Evolutionary conservation across 805 yeast genomes (phyloP), one percentile per base, ranked within the genome.

Genomic region (Monosporozyma aquatica): DNA sequence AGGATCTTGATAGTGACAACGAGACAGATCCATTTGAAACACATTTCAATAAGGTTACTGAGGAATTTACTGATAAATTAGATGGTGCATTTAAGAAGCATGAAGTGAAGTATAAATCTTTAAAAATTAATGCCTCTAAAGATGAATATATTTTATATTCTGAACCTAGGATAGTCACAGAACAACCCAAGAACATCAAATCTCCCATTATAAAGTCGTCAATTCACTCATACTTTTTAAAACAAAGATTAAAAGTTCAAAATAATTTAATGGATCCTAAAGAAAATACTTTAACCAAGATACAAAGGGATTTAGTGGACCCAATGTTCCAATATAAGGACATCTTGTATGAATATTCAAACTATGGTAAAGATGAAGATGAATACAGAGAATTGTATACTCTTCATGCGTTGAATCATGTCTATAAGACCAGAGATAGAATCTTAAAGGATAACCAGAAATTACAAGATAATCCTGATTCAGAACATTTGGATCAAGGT

Each of bases 401-500:
- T 0, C 56, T 84, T 46, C 98, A 90, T 64, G 72, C 75, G 5
- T 59, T 87, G 42, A 90, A 92, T 54, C 98, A 90, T 60, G 65
- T 92, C 25, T 75, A 69, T 64, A 87, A 89, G 62, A 86, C 97
- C 0, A 74, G 96, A 55, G 97, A 87, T 61, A 66, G 79, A n/a
- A 74, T 90, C 14, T 53, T 90, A 51, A 83, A 82, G 57, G 81
- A 92, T 64, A 87, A 81, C 51, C 73, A 75, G 39, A 77, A 76
- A 51, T 38, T 67, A n/a, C 65, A 62, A 41, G 60, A 70, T 43
- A 56, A 66, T 44, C 66, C 67, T 21, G 75, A 71, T 40, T 75
- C 75, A 10, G 94, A 86, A 53, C 71, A 73, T 49, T 68, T 95
- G 43, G 98, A 92, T 59, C 97, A 92, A 62, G 97, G 98, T 23